phyloP scores from a whole-genome alignment of 2,329 filamentous ascomycete species.

The Trichothecium roseum region DNA sequence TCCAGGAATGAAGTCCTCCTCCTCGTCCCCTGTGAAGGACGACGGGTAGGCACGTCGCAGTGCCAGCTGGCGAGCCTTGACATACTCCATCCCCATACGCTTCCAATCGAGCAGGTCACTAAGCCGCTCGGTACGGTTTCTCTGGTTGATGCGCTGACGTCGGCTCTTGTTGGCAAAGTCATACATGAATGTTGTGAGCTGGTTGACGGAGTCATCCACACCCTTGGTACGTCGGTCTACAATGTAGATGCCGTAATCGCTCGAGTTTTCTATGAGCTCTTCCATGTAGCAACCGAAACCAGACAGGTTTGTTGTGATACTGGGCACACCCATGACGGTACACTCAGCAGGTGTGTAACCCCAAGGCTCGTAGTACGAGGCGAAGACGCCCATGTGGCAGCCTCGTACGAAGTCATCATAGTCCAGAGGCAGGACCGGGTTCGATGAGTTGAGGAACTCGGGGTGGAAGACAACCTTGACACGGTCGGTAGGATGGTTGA shows the following conservation, averaged over 20 bases:
- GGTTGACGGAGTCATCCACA: slow-evolving; percentile 94
- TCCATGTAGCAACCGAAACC: slow-evolving; percentile 99
- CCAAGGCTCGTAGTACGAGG: slow-evolving; percentile 99
- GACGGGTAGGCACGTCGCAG: slow-evolving; percentile 82
- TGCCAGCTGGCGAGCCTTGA: slow-evolving; percentile 91
- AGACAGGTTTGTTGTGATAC: slow-evolving; percentile 94
- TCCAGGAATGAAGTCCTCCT: slow-evolving; percentile 83
- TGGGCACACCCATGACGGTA: slow-evolving; percentile 97
- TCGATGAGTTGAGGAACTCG: slow-evolving; percentile 91
- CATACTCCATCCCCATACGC: slow-evolving; percentile 98
- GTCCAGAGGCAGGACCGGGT: slow-evolving; percentile 88
- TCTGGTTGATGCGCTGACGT: slow-evolving; percentile 95
- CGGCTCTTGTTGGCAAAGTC: slow-evolving; percentile 90
- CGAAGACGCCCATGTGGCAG: slow-evolving; percentile 89
- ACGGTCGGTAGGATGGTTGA: slow-evolving; percentile 89
- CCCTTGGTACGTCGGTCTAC: slow-evolving; percentile 93
- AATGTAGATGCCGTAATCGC: slow-evolving; percentile 98
- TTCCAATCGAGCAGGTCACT: slow-evolving; percentile 98
- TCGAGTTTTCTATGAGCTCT: slow-evolving; percentile 94
- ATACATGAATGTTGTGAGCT: slow-evolving; percentile 78
- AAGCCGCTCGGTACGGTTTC: slow-evolving; percentile 89
- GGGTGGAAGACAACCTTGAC: slow-evolving; percentile 98
- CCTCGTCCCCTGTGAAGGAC: slow-evolving; percentile 72
- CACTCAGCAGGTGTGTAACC: slow-evolving; percentile 97
- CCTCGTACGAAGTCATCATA: slow-evolving; percentile 98